Evolutionary conservation across 495 filamentous ascomycete species (phyloP), one percentile per base, ranked within the genome.

Genomic region (Podospora appendiculata): DNA sequence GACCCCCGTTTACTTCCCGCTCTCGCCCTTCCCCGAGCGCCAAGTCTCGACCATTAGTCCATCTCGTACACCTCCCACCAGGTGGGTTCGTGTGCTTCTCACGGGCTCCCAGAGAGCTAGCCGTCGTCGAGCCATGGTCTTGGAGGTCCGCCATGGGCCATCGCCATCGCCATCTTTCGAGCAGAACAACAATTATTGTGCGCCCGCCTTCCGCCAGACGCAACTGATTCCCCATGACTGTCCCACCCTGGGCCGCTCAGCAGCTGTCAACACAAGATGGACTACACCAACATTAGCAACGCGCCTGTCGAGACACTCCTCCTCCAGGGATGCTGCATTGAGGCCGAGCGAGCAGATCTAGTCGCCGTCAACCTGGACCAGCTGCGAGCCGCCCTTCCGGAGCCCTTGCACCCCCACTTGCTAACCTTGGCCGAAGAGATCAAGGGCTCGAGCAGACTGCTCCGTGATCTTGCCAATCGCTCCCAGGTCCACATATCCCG

Each of bases 381-480:
- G 41, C 56, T 78, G 14, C 65, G 69, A 10, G 47, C 61, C 46
- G 57, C 63, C 40, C 62, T 78, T 4, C 57, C 71, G 1, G 68
- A 72, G 43, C 50, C 59, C 8, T 68, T 72, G 34, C 72, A 74
- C 35, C 59, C 64, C 38, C 72, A 75, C 47, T 50, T 78, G 32
- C 66, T 62, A 14, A 64, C 62, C 36, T 55, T 76, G 32, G 65
- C 71, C 43, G 72, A 70, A 36, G 71, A 70, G 36, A 70, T 76
- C 25, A 60, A 66, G 9, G 50, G 45, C 32, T 68, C 74, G 6
- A 70, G 70, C 58, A 62, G 70, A 32, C 60, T 73, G 7, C 64
- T 81, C n/a, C 69, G 75, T 43, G 73, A 76, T 41, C 67, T 80
- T 36, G 76, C 72, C 55, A 74, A 77, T 32, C 70, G 71, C 43